Base-by-base conservation (phyloP, 495 filamentous ascomycete species). In the Penicillium simplicissimum region DNA sequence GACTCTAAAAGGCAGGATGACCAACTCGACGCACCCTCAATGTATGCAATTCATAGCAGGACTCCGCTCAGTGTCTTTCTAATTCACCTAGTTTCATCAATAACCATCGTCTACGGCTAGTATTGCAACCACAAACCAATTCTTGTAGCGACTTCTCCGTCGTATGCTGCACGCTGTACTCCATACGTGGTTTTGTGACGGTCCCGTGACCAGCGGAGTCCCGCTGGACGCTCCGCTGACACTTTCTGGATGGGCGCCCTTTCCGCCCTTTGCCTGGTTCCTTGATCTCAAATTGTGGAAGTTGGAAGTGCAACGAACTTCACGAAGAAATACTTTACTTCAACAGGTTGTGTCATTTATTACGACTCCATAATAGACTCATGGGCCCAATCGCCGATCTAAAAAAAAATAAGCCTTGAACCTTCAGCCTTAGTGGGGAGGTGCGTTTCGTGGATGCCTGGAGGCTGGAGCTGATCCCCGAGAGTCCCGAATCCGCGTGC, bases 201-300 rank as follows among this genome's bases (percentile, higher is more conserved):
- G 51, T 17, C 56, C 34, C 34, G 52, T 59, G 57, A 59, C 49
- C 60, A 67, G 72, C 72, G 74, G 70, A 73, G 71, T 76, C 75
- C 75, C 72, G 71, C 73, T 69, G 69, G 52, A 60, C 59, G 51
- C 69, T 77, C 73, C 73, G 73, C 73, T 67, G 70, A 38, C 17
- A 54, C 58, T n/a, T 37, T 43, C 17, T 19, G 8, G 48, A 55
- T 64, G 66, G 66, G 57, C 48, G 33, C 25, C 13, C 42, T 65
- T 25, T 53, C 51, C 51, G 51, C 51, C 51, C 28, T 36, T 31
- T 45, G 40, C 40, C 40, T 42, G 8, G 19, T 2, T 45, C 42
- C 19, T 45, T 45, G 13, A 35, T 34, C 31, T 8, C 48, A 33
- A 31, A 31, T 31, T 7, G 4, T 34, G 51, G 33, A 11, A 3